A percentile compares a stretch with the other conserved stretches of the same genome.
Conservation (phyloP, 768 basidiomycete species). For the Rhodotorula kratochvilovae region DNA sequence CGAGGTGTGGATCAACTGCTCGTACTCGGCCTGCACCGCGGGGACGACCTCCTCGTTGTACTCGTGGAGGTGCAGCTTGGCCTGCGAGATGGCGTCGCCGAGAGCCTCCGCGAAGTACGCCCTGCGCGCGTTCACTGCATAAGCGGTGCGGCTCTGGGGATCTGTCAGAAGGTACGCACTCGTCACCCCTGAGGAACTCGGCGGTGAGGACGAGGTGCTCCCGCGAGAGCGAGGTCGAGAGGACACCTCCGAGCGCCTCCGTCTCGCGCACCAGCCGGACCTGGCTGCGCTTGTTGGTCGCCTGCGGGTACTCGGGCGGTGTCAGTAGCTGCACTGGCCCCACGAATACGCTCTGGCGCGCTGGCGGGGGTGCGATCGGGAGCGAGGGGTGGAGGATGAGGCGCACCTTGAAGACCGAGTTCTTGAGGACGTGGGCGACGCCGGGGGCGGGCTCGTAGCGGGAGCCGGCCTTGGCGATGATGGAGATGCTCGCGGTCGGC, state of each 20-base stretch:
- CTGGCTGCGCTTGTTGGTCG: slow-evolving; percentile 76
- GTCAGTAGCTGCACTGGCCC: no score
- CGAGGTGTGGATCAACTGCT: slow-evolving; percentile 60
- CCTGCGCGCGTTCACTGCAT: slow-evolving; percentile 50
- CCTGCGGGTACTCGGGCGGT: slow-evolving; percentile 53
- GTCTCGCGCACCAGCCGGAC: slow-evolving; percentile 85
- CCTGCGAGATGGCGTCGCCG: slow-evolving; percentile 72
- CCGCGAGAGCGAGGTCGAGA: slow-evolving; percentile 74
- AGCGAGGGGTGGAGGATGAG: background rate
- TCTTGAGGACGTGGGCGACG: slow-evolving; percentile 89
- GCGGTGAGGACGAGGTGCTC: slow-evolving; percentile 91
- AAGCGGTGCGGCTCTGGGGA: background rate
- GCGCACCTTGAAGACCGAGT: slow-evolving; percentile 96
- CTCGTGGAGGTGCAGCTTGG: slow-evolving; percentile 59
- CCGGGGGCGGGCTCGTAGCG: slow-evolving; percentile 84
- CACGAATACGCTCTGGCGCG: background rate
- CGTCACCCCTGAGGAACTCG: slow-evolving; percentile 90
- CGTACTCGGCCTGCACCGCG: slow-evolving; percentile 66
- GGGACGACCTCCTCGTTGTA: slow-evolving; percentile 53
- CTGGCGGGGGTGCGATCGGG: background rate
- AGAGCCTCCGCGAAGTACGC: slow-evolving; percentile 85
- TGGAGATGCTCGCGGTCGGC: slow-evolving; percentile 77
- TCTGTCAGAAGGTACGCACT: slow-evolving; percentile 59
- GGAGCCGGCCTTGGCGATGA: slow-evolving; percentile 87
- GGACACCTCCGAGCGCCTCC: slow-evolving; percentile 86